Evolutionary conservation across 345 rosid genomes (phyloP), one percentile per base, ranked within the genome.

Genomic region (Populus nigra): DNA sequence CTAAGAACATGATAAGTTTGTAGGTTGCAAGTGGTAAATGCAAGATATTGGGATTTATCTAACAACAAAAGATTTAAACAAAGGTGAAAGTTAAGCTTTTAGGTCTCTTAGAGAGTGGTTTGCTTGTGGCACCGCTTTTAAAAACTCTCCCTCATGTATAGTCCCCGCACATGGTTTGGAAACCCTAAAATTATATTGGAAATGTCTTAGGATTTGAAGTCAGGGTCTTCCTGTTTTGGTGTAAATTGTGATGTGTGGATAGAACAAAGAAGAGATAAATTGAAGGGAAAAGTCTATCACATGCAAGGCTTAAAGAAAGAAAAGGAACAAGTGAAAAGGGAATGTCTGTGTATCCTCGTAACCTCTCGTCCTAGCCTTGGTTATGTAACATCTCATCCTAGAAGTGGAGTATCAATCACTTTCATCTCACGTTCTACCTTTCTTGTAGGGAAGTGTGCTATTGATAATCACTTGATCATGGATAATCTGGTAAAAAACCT

Each of bases 371-470:
- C 2, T 69, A 43, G 17, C 45, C 49, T n/a, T 9, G 22, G 29
- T 45, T 5, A 69, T 23, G 65, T 71, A 71, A 50, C 63, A 16
- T 71, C 16, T 27, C 39, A 0, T 71, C 43, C 67, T 20, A 12
- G 39, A 72, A 33, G 45, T 20, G n/a, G 16, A 5, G n/a, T 77
- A 43, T 73, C 35, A 8, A 36, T 8, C 15, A 67, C 15, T 73
- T 70, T 49, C 49, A 59, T 72, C 50, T 75, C 68, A 69, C 50
- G 41, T 22, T 57, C 36, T 22, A 73, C 25, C 71, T 77, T 25
- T 74, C 65, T 73, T 77, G 71, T 76, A 87, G 89, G 73, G 71
- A 84, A 76, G 45, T 18, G 36, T 39, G 63, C 59, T 72, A 71
- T 66, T 73, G 76, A 61, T 69, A 59, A 75, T 74, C 35, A 41